phyloP scores from a whole-genome alignment of 768 basidiomycete species.

The Russula griseocarnosa region DNA sequence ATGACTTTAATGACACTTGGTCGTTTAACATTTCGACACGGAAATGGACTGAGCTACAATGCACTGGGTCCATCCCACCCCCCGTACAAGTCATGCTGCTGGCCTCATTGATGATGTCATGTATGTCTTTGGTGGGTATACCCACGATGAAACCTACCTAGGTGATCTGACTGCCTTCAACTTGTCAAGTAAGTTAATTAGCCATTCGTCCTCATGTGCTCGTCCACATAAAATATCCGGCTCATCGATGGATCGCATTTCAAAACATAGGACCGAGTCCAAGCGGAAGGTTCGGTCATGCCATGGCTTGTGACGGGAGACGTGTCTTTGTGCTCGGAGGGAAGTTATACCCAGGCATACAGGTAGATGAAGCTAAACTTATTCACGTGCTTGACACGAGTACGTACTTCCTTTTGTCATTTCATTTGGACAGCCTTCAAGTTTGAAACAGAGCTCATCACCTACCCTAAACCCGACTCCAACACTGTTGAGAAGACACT shows the following conservation, averaged over 20 bases:
- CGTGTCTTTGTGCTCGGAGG: constrained; percentile 93
- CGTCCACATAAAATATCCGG: too few relatives aligned
- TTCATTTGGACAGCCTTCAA: neutral
- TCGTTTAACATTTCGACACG: constrained; percentile 76
- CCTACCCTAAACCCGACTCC: constrained; percentile 49
- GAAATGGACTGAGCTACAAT: constrained; percentile 86
- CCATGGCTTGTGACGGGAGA: constrained; percentile 89
- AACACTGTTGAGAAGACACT: too few relatives aligned
- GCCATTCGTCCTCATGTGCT: too few relatives aligned
- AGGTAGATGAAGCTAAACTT: constrained; percentile 71
- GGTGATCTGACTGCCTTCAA: constrained; percentile 96
- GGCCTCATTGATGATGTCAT: constrained; percentile 95
- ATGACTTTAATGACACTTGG: constrained; percentile 99
- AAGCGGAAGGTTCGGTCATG: constrained; percentile 87
- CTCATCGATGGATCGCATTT: constrained; percentile 99
- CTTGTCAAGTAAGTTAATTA: too few relatives aligned
- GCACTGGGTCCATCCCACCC: constrained; percentile 95
- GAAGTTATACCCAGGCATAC: constrained; percentile 72
- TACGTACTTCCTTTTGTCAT: constrained; percentile 41
- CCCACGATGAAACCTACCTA: constrained; percentile 94
- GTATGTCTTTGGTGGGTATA: constrained; percentile 95
- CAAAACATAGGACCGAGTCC: constrained; percentile 99
- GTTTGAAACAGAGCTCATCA: constrained; percentile 68
- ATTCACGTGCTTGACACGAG: constrained; percentile 94
- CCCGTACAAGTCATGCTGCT: constrained; percentile 93